These are phyloP conservation scores for Sugiyamaella novakii DNA, from an alignment of 1,139 yeast species.

Conservation along the genomic window DNA sequence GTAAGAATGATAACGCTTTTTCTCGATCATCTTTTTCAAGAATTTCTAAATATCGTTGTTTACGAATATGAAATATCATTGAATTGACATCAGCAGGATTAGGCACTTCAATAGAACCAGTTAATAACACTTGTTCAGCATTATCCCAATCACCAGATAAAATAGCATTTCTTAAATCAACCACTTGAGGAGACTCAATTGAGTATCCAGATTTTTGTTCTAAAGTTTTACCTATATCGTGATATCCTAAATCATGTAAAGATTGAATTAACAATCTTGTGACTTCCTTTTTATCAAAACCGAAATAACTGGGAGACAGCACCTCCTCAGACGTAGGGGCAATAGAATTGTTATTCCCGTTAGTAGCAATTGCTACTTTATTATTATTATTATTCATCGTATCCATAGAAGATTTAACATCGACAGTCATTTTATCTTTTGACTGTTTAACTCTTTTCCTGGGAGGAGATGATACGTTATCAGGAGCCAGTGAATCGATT, in stretches of 20 bases:
- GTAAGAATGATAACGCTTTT: conserved; percentile 49
- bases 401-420: not conserved
- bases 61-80: conserved; percentile 38
- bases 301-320: conserved; percentile 27
- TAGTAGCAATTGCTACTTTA: conserved; percentile 1
- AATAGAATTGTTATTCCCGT: not conserved
- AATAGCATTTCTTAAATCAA: conserved; percentile 46
- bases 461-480: conserved; percentile 6
- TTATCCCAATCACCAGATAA: conserved; percentile 48
- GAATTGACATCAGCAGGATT: conserved; percentile 29
- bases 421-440: conserved; percentile 8
- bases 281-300: conserved; percentile 47
- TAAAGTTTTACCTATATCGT: conserved; percentile 44
- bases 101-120: conserved; percentile 37
- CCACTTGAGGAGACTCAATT: conserved; percentile 43
- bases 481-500: not conserved
- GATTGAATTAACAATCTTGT: conserved; percentile 54
- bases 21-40: conserved; percentile 38
- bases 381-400: conserved; percentile 1
- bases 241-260: conserved; percentile 53
- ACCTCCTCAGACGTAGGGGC: conserved; percentile 8
- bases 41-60: conserved; percentile 42
- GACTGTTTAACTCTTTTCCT: conserved; percentile 4
- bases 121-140: conserved; percentile 43
- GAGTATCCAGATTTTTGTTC: conserved; percentile 48